These are phyloP conservation scores for Aspergillus asperescens DNA, from an alignment of 495 filamentous ascomycete genomes.

Conservation along the genomic window DNA sequence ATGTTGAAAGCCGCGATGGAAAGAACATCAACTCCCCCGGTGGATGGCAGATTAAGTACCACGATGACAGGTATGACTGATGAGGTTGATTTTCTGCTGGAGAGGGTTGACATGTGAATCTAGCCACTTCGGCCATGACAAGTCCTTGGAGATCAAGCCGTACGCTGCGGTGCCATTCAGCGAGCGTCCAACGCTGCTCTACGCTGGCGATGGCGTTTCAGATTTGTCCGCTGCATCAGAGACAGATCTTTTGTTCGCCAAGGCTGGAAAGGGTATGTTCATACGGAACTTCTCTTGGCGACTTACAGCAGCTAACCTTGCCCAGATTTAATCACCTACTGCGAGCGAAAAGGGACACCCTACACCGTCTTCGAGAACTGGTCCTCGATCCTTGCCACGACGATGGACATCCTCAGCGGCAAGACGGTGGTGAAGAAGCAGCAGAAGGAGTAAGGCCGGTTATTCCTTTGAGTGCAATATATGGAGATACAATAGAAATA, in stretches of 20 bases:
- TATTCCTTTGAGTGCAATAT: too few relatives aligned
- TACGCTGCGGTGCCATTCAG: conserved; percentile 67
- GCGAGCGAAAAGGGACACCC: conserved; percentile 68
- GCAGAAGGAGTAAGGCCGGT: conserved; percentile 11
- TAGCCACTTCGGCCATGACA: conserved; percentile 88
- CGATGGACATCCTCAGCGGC: conserved; percentile 66
- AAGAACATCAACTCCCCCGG: conserved; percentile 70
- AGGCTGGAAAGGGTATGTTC: conserved; percentile 72
- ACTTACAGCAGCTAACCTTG: background rate
- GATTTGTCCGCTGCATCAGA: conserved; percentile 84
- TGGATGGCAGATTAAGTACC: conserved; percentile 84
- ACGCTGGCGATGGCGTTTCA: conserved; percentile 86
- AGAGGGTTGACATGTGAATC: conserved; percentile 17
- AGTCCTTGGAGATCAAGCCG: conserved; percentile 77
- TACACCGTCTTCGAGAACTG: conserved; percentile 81
- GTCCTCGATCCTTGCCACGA: conserved; percentile 63
- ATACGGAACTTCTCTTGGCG: background rate
- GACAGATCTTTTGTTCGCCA: conserved; percentile 86
- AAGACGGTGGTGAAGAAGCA: conserved; percentile 39
- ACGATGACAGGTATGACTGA: conserved; percentile 66
- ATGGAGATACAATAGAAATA: conserved; percentile 3
- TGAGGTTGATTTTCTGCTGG: background rate
- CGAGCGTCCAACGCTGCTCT: conserved; percentile 71
- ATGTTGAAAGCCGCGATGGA: conserved; percentile 60
- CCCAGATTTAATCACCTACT: conserved; percentile 75